phyloP scores from a whole-genome alignment of 495 filamentous ascomycete genomes.

The Extremus antarcticus region DNA sequence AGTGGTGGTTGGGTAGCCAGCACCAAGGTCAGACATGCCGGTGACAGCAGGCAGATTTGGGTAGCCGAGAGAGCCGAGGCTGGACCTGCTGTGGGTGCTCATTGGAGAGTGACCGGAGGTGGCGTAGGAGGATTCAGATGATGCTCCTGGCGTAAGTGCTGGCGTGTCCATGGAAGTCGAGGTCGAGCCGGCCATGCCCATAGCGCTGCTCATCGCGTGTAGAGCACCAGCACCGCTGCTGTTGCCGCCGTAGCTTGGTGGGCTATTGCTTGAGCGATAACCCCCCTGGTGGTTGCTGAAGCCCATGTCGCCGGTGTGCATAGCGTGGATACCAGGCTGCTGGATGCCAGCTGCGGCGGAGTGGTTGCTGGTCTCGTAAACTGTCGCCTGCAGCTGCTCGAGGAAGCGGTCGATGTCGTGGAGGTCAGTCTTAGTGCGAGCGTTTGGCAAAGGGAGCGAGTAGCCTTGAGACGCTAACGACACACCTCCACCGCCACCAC shows the following conservation, averaged over 20 bases:
- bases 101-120: constrained; percentile 70
- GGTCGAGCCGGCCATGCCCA: constrained; percentile 28
- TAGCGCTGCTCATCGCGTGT: constrained; percentile 31
- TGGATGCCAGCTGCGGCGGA: constrained; percentile 63
- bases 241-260: constrained; percentile 40
- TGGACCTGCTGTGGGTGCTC: constrained; percentile 48
- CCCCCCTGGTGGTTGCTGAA: constrained; percentile 31
- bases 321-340: constrained; percentile 55
- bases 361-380: constrained; percentile 81
- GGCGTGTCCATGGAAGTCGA: constrained; percentile 52
- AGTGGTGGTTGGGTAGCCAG: constrained; percentile 51
- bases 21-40: constrained; percentile 41
- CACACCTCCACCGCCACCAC: constrained; percentile 12
- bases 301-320: constrained; percentile 48
- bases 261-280: constrained; percentile 65
- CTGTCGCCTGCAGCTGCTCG: constrained; percentile 85
- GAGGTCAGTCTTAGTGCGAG: constrained; percentile 86
- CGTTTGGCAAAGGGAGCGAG: constrained; percentile 70
- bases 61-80: constrained; percentile 38
- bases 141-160: constrained; percentile 82
- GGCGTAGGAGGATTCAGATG: constrained; percentile 69
- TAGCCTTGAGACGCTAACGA: constrained; percentile 48
- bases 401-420: constrained; percentile 85
- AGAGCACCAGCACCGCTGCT: constrained; percentile 46
- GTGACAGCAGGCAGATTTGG: constrained; percentile 71